These are phyloP conservation scores for Roridomyces roridus DNA, from an alignment of 768 basidiomycete species.

Conservation along the genomic window DNA sequence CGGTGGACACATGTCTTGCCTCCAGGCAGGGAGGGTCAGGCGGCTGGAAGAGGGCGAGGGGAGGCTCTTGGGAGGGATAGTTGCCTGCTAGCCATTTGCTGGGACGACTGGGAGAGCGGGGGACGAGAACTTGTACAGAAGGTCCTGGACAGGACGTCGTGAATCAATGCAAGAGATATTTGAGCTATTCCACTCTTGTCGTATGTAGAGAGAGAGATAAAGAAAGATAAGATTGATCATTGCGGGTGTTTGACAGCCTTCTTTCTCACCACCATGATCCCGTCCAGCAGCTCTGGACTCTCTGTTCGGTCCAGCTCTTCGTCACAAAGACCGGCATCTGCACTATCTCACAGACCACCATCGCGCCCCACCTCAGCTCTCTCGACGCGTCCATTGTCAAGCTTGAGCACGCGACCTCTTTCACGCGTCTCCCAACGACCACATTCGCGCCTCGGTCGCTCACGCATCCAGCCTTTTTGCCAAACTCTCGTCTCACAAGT, in stretches of 20 bases:
- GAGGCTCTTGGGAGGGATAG: slow-evolving; percentile 35
- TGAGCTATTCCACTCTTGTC: too few species aligned
- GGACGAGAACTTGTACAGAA: slow-evolving; percentile 34
- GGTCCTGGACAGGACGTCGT: neutral
- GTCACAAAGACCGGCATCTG: slow-evolving; percentile 21
- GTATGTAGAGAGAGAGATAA: too few species aligned
- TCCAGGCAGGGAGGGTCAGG: slow-evolving; percentile 34
- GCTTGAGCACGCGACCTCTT: slow-evolving; percentile 40
- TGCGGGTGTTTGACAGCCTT: too few species aligned
- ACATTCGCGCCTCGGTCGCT: slow-evolving; percentile 59
- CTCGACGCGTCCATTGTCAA: slow-evolving; percentile 44
- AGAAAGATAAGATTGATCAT: too few species aligned
- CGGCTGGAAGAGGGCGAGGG: slow-evolving; percentile 27
- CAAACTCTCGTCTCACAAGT: slow-evolving; percentile 62
- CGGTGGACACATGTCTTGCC: slow-evolving; percentile 48
- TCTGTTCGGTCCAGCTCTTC: slow-evolving; percentile 6
- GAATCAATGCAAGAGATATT: too few species aligned
- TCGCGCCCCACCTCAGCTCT: slow-evolving; percentile 51
- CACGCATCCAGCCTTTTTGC: slow-evolving; percentile 59
- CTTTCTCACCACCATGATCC: slow-evolving; percentile 10
- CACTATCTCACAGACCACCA: slow-evolving; percentile 31
- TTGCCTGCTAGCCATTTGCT: slow-evolving; percentile 40
- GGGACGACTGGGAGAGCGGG: slow-evolving; percentile 50
- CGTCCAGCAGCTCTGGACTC: slow-evolving; percentile 24
- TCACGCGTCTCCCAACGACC: slow-evolving; percentile 52